Evolutionary conservation across 768 basidiomycete genomes (phyloP).

Genomic region (Auricularia heimuer): DNA sequence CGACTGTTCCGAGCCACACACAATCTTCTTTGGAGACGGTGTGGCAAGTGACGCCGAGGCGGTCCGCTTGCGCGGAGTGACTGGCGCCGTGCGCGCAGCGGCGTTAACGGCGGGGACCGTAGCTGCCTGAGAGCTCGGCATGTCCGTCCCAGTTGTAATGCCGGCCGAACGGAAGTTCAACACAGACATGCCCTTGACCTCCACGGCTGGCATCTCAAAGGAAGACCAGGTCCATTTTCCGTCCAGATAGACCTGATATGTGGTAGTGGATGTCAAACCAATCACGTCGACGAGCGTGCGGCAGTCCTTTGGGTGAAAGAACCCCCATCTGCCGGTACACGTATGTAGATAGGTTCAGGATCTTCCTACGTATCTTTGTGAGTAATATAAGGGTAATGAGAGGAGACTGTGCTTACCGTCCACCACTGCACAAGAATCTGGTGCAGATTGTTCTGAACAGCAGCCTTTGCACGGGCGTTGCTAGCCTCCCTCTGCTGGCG

Average conservation of each 20-base stretch:
- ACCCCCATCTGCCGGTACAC: neutral
- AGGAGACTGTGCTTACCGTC: neutral
- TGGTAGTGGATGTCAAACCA: neutral
- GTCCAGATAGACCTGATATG: neutral
- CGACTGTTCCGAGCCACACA: too few relatives aligned
- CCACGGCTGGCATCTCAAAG: neutral
- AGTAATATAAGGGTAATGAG: neutral
- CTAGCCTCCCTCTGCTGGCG: neutral
- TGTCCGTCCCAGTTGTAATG: neutral
- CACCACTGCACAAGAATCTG: neutral
- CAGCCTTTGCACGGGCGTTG: neutral
- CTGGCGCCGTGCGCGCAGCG: neutral
- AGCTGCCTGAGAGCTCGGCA: neutral
- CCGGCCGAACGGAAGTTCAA: neutral
- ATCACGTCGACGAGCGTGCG: neutral
- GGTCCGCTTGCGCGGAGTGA: neutral
- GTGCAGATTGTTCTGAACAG: neutral
- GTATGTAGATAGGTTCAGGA: neutral
- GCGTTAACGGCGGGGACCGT: neutral
- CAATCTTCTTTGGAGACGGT: too few relatives aligned
- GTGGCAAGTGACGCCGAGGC: neutral
- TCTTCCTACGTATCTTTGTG: neutral
- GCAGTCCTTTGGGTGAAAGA: neutral
- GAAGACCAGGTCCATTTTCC: neutral
- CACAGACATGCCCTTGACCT: neutral